phyloP scores from a whole-genome alignment of 1,284 basidiomycete genomes.

The Trichosporon inkin region DNA sequence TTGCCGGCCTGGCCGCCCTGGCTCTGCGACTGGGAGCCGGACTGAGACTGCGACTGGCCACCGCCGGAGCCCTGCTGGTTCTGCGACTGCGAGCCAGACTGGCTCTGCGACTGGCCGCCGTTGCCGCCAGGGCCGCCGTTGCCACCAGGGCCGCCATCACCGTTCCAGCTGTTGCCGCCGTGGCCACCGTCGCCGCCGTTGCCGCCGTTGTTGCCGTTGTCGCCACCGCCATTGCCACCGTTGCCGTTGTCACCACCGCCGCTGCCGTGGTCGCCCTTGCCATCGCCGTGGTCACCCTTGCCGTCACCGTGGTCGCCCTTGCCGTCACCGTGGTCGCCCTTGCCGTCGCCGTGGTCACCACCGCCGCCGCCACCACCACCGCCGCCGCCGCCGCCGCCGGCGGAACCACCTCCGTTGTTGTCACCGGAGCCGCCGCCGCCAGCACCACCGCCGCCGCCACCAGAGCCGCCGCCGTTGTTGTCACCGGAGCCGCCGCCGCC shows the following conservation, averaged over 20 bases:
- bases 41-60: neutral
- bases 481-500: neutral
- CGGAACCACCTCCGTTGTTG: neutral
- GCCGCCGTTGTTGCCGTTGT: too few species aligned
- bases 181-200: too few species aligned
- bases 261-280: neutral
- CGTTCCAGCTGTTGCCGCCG: neutral
- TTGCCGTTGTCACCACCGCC: neutral
- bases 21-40: neutral
- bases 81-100: neutral
- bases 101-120: neutral
- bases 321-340: neutral
- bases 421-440: neutral
- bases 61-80: neutral
- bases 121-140: neutral
- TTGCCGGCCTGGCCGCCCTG: too few species aligned
- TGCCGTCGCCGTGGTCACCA: neutral
- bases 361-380: neutral
- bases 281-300: neutral
- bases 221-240: too few species aligned
- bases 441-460: neutral
- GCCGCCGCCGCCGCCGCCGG: neutral
- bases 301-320: neutral
- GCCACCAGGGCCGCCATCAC: neutral
- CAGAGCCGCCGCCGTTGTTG: neutral